A percentile compares a stretch with the other conserved stretches of the same genome.
Conservation (phyloP, 139 green algal species). For the Chlorella sp. region DNA sequence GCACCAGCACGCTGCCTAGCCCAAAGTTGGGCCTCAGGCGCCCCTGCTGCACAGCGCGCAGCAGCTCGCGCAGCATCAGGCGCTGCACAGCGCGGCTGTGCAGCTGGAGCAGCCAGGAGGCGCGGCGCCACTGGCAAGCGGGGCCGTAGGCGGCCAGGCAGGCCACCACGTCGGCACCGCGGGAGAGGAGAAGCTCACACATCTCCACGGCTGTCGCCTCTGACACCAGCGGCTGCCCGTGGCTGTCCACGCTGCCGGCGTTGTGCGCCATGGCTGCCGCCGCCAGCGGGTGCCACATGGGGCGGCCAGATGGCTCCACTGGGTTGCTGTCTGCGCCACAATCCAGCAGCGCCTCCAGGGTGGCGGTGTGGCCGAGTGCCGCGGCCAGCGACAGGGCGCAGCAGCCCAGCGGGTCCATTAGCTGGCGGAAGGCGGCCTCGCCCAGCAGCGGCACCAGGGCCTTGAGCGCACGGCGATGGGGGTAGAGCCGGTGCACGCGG, state of each 20-base stretch:
- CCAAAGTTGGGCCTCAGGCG: not conserved
- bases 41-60: not conserved
- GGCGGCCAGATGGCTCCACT: not conserved
- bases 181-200: slow-evolving; percentile 1
- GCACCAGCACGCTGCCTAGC: not conserved
- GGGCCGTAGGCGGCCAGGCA: not conserved
- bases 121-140: not conserved
- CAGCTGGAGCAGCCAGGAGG: slow-evolving; percentile 1
- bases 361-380: not conserved
- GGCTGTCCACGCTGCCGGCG: not conserved
- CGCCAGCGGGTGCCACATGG: slow-evolving; percentile 5
- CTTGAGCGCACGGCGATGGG: not conserved
- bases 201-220: not conserved
- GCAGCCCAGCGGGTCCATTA: not conserved
- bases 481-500: not conserved
- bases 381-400: slow-evolving; percentile 7
- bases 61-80: not conserved
- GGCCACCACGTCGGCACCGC: not conserved
- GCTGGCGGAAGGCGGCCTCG: not conserved
- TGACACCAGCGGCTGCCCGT: too few species aligned
- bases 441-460: not conserved
- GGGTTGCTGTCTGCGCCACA: not conserved
- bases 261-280: not conserved
- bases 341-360: slow-evolving; percentile 17
- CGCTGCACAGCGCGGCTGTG: not conserved